A percentile compares a stretch with the other conserved stretches of the same genome.
Conservation (phyloP, 495 filamentous ascomycete species). For the Penicillium salamii region DNA sequence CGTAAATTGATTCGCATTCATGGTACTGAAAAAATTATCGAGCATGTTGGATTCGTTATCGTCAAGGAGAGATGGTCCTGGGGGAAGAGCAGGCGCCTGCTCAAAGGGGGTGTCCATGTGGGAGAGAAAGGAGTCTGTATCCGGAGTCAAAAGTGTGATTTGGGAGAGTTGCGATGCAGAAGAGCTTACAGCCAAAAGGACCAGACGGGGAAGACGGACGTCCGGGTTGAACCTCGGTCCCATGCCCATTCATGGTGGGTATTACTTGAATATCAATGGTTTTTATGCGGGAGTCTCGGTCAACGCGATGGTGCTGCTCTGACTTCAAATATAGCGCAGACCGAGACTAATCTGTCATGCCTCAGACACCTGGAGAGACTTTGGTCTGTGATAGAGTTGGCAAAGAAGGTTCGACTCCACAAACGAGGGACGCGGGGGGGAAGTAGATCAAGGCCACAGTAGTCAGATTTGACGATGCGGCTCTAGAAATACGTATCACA, state of each 20-base stretch:
- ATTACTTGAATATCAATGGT: neutral
- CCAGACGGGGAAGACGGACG: slow-evolving; percentile 32
- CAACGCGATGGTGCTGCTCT: slow-evolving; percentile 21
- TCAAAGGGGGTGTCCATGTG: slow-evolving; percentile 52
- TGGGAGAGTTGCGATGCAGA: neutral
- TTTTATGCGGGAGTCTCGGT: slow-evolving; percentile 1
- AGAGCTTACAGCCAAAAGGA: slow-evolving; percentile 62
- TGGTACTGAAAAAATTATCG: slow-evolving; percentile 59
- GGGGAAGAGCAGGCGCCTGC: slow-evolving; percentile 54
- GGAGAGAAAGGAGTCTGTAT: slow-evolving; percentile 45
- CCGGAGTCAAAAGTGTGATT: slow-evolving; percentile 15
- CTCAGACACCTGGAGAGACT: slow-evolving; percentile 15
- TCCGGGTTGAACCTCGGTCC: slow-evolving; percentile 27
- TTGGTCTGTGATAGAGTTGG: slow-evolving; percentile 3
- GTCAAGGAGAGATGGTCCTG: slow-evolving; percentile 58
- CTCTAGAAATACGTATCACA: neutral
- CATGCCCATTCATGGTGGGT: slow-evolving; percentile 34
- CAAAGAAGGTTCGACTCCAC: slow-evolving; percentile 5
- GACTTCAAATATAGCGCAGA: slow-evolving; percentile 23
- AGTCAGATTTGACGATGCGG: slow-evolving; percentile 1
- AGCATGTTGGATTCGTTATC: slow-evolving; percentile 60
- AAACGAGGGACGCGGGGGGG: slow-evolving; percentile 6
- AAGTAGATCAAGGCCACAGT: slow-evolving; percentile 3
- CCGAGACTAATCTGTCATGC: slow-evolving; percentile 31
- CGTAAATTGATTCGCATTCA: slow-evolving; percentile 53